Evolutionary conservation across 139 green algal genomes (phyloP).

Genomic region (Chlamydomonas incerta): DNA sequence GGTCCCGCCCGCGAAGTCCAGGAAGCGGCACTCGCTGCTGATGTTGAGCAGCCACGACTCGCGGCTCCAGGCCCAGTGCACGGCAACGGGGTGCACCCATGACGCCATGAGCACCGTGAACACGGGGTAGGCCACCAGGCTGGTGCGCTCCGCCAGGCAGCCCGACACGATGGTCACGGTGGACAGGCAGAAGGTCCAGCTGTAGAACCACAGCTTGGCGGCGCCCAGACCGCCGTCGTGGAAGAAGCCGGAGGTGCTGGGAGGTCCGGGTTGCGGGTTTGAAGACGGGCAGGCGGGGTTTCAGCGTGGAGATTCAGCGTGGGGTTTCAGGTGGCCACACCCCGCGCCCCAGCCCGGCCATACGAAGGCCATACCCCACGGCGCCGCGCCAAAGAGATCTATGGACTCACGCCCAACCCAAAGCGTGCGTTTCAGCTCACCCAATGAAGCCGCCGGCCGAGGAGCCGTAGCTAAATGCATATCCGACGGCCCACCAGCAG

Average conservation of each 20-base stretch:
- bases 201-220: slow-evolving; percentile 61
- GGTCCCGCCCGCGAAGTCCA: slow-evolving; percentile 65
- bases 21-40: slow-evolving; percentile 42
- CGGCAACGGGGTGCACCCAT: slow-evolving; percentile 54
- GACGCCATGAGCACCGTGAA: slow-evolving; percentile 32
- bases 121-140: slow-evolving; percentile 30
- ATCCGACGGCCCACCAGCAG: slow-evolving; percentile 76
- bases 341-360: no score
- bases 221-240: slow-evolving; percentile 35
- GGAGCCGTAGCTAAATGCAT: slow-evolving; percentile 72
- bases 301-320: not conserved
- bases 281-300: not conserved
- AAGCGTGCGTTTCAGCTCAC: slow-evolving; percentile 27
- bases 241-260: slow-evolving; percentile 54
- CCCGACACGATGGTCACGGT: slow-evolving; percentile 61
- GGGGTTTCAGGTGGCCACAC: not conserved
- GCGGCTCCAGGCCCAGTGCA: slow-evolving; percentile 55
- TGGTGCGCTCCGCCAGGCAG: slow-evolving; percentile 63
- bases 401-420: no score
- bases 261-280: not conserved
- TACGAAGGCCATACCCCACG: no score
- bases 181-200: slow-evolving; percentile 58
- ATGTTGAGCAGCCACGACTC: slow-evolving; percentile 33
- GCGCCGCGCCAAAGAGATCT: no score
- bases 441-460: slow-evolving; percentile 64